Base-by-base conservation (phyloP, 2,329 filamentous ascomycete species). In the Anthostomella pinea region DNA sequence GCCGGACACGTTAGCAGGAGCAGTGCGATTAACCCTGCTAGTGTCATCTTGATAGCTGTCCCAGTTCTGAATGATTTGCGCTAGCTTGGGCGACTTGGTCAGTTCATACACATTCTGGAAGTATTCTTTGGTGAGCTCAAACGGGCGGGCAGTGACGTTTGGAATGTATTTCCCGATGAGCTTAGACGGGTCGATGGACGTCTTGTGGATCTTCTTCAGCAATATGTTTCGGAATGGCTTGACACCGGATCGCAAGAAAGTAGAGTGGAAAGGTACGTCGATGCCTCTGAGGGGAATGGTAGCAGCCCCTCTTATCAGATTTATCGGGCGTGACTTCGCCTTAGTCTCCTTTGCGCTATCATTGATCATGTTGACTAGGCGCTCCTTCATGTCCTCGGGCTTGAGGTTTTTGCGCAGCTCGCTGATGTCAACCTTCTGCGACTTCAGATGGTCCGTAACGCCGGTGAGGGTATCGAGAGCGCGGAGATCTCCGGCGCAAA, bases 181-280 rank as follows among this genome's bases (percentile, higher is more conserved):
- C 76, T 97, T 97, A 63, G 87, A 85, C 5, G 93, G 93, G 64
- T 98, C 93, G 64, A 98, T 97, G 35, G 87, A 94, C 16, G 90
- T 96, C 81, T 95, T 95, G 77, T 97, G 89, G 72, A 98, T 97
- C 80, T 98, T 98, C 86, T 97, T 98, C 55, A 97, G 83, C 62
- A 98, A 68, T 80, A 98, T 98, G 28, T 84, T 91, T 51, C 93
- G 81, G 88, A 98, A 98, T 30, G 94, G 93, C 77, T 98, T 98
- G 66, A 98, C 93, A 56, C 93, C 94, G 24, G 89, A 95, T 38
- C 94, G 87, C 68, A 98, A 71, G 77, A 98, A 98, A 13, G 93
- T 98, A 54, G 86, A 93, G 77, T 98, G 93, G 87, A 98, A 98
- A 28, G 93, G 93, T 60, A 97, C 94, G 57, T 98, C 93, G 54